Evolutionary conservation across 2,329 filamentous ascomycete genomes (phyloP).

Genomic region (Alternaria incomplexa): DNA sequence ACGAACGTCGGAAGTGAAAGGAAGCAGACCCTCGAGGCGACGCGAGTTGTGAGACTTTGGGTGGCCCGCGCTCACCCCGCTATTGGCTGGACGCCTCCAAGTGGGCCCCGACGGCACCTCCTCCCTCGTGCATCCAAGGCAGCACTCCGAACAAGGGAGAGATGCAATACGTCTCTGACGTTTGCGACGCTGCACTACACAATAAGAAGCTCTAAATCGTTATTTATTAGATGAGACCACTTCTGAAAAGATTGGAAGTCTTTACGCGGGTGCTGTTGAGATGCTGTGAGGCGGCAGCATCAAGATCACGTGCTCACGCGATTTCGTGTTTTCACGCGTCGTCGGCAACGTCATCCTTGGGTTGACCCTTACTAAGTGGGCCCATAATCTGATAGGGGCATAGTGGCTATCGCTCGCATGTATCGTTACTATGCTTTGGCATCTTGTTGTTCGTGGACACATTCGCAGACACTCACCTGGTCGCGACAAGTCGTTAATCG

Average conservation of each 20-base stretch:
- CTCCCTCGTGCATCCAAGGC: background rate
- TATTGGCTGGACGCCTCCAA: conserved; percentile 10
- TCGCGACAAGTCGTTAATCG: background rate
- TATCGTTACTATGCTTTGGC: too few species aligned
- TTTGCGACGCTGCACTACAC: background rate
- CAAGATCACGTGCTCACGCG: background rate
- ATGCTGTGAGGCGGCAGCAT: background rate
- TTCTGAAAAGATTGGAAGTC: background rate
- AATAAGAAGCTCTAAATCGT: background rate
- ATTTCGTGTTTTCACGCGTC: background rate
- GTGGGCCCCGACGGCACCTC: background rate
- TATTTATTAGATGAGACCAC: background rate
- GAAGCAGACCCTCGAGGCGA: conserved; percentile 20
- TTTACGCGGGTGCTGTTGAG: background rate
- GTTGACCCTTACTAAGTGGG: background rate
- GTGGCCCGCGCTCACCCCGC: conserved; percentile 7
- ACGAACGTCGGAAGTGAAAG: conserved; percentile 20
- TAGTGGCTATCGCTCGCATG: background rate
- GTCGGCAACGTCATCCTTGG: background rate
- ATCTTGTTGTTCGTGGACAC: too few species aligned
- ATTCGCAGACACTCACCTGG: background rate
- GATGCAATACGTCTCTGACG: background rate
- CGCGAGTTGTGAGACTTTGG: conserved; percentile 28
- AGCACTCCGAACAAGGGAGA: background rate
- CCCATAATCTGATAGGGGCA: background rate